phyloP scores from a whole-genome alignment of 441 rosid species.

The Corymbia citriodora region DNA sequence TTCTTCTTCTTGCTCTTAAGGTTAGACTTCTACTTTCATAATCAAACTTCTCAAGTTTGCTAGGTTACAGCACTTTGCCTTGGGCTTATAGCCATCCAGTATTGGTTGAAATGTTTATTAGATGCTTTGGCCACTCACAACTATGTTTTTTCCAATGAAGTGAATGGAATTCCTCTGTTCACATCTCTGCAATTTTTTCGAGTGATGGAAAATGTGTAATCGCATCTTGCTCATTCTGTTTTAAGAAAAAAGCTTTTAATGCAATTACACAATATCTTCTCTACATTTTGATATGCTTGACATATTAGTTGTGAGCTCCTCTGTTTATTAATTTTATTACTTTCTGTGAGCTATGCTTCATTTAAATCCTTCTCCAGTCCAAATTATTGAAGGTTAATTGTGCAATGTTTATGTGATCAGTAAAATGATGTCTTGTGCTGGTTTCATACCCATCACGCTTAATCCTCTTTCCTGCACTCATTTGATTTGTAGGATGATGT shows the following conservation, averaged over 20 bases:
- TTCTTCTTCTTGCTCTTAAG: too few relatives aligned
- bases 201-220: background rate
- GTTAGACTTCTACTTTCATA: too few relatives aligned
- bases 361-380: background rate
- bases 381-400: background rate
- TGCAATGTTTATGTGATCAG: background rate
- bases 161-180: background rate
- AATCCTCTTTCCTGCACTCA: too few relatives aligned
- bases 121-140: background rate
- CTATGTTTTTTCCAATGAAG: background rate
- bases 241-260: background rate
- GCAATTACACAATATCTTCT: background rate
- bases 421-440: background rate
- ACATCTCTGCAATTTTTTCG: background rate
- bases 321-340: background rate
- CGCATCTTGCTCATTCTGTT: background rate
- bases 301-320: background rate
- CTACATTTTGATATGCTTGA: background rate
- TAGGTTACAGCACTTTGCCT: too few relatives aligned
- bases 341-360: background rate
- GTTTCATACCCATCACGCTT: background rate
- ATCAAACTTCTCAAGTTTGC: too few relatives aligned
- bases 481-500: background rate
- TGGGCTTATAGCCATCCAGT: too few relatives aligned
- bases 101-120: accelerated